phyloP scores from a whole-genome alignment of 148 eudicot genomes.

The Cornus kousa region DNA sequence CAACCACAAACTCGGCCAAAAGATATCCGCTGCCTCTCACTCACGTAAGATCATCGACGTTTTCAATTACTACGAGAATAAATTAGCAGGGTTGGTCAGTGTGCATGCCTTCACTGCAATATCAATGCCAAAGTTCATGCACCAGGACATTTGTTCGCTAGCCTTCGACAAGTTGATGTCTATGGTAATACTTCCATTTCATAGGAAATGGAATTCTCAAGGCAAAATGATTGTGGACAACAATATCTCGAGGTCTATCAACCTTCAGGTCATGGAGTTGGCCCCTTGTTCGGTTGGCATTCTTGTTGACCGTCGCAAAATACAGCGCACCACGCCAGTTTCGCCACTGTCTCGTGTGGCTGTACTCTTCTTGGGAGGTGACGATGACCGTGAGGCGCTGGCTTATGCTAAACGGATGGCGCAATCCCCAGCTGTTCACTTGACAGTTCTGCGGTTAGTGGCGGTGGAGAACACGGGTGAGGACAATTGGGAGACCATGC shows the following conservation, averaged over 20 bases:
- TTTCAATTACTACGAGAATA: slow-evolving; percentile 11
- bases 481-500: slow-evolving; percentile 4
- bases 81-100: slow-evolving; percentile 10
- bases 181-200: slow-evolving; percentile 35
- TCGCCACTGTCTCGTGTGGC: slow-evolving; percentile 6
- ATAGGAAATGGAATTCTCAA: slow-evolving; percentile 38
- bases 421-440: slow-evolving; percentile 1
- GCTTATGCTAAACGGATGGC: slow-evolving; percentile 32
- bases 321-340: background rate
- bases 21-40: background rate
- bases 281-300: slow-evolving; percentile 37
- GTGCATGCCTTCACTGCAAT: slow-evolving; percentile 32
- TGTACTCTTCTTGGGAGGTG: slow-evolving; percentile 9
- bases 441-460: slow-evolving; percentile 17
- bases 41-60: slow-evolving; percentile 21
- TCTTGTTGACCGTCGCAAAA: slow-evolving; percentile 32
- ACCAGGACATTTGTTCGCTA: slow-evolving; percentile 32
- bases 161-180: slow-evolving; percentile 37
- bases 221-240: slow-evolving; percentile 28
- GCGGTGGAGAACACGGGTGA: background rate
- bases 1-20: too few species aligned
- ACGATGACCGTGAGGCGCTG: slow-evolving; percentile 36
- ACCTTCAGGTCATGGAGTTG: slow-evolving; percentile 19
- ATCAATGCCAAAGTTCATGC: slow-evolving; percentile 29
- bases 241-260: slow-evolving; percentile 11